Conservation (phyloP, 177 flowering plant species). For the Vitis hybrid region DNA sequence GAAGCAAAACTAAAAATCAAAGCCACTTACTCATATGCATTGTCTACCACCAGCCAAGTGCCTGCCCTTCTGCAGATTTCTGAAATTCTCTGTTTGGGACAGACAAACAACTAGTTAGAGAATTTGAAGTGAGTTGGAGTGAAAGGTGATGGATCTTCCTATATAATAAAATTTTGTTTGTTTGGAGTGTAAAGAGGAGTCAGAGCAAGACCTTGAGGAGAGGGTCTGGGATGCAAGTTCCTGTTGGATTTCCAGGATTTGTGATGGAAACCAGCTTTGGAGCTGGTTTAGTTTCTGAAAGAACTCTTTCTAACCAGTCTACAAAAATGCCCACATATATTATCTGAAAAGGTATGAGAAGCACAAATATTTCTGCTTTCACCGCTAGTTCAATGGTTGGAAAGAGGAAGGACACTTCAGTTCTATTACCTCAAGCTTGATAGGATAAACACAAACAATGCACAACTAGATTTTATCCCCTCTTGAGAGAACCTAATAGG, state of each 20-base stretch:
- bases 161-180: not conserved
- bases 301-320: conserved; percentile 19
- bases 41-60: conserved; percentile 18
- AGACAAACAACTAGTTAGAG: not conserved
- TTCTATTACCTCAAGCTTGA: no score
- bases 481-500: no score
- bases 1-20: not conserved
- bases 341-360: no score
- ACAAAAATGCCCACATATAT: not conserved
- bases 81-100: conserved; percentile 12
- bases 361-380: no score
- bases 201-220: conserved; percentile 12
- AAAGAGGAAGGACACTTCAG: no score
- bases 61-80: conserved; percentile 20
- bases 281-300: conserved; percentile 12
- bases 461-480: no score
- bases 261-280: conserved; percentile 20
- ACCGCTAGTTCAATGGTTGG: no score
- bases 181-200: not conserved
- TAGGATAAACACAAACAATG: no score
- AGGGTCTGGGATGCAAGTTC: conserved; percentile 17
- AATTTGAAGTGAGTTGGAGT: not conserved
- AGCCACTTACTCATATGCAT: conserved; percentile 20
- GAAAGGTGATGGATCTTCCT: no score
- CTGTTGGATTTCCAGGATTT: conserved; percentile 22